A percentile compares a stretch with the other conserved stretches of the same genome.
Evolutionary conservation across 306 rosid genomes (phyloP).

Genomic region (Dalbergia oliveri): DNA sequence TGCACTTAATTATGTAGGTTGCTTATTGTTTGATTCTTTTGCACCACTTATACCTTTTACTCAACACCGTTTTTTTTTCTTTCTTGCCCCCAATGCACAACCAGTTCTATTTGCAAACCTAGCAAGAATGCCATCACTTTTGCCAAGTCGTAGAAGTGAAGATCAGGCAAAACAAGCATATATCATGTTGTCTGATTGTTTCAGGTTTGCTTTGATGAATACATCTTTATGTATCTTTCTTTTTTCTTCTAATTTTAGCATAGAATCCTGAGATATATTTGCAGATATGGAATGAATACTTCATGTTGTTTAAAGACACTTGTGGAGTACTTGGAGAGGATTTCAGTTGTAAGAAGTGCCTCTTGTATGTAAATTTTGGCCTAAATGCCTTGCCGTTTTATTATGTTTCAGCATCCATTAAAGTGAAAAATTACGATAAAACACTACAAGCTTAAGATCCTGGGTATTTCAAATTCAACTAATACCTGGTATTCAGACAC

Average conservation of each 20-base stretch:
- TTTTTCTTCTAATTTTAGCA: slow-evolving; percentile 18
- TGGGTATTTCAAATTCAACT: slow-evolving; percentile 4
- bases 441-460: slow-evolving; percentile 27
- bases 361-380: slow-evolving; percentile 63
- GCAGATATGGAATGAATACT: slow-evolving; percentile 89
- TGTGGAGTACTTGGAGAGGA: slow-evolving; percentile 93
- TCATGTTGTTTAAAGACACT: slow-evolving; percentile 80
- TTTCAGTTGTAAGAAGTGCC: slow-evolving; percentile 70
- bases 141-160: slow-evolving; percentile 82
- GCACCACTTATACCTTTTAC: background rate
- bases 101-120: slow-evolving; percentile 86
- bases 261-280: slow-evolving; percentile 25
- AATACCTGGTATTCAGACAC: slow-evolving; percentile 1
- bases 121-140: slow-evolving; percentile 81
- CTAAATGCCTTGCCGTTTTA: slow-evolving; percentile 29
- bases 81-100: slow-evolving; percentile 36
- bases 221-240: slow-evolving; percentile 38
- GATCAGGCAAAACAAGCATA: slow-evolving; percentile 79
- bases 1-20: slow-evolving; percentile 27
- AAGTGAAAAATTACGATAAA: slow-evolving; percentile 24
- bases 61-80: background rate
- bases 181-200: slow-evolving; percentile 88
- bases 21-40: slow-evolving; percentile 22
- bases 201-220: slow-evolving; percentile 70
- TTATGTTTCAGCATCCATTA: slow-evolving; percentile 30